Conservation (phyloP, 345 rosid genomes). For the Raphanus raphanistrum region DNA sequence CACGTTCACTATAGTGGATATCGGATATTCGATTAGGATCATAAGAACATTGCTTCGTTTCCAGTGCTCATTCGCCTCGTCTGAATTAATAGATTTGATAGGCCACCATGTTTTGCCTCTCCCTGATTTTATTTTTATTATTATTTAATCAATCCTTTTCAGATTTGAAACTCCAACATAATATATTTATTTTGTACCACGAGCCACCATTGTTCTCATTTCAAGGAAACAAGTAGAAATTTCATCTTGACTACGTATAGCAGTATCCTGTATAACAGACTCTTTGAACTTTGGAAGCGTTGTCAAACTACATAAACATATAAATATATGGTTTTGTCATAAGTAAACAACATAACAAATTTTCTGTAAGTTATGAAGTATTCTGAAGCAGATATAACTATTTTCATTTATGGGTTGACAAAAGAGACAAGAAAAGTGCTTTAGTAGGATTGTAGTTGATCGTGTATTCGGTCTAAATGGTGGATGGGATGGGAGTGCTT, state of each 20-base stretch:
- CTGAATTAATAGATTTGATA: slow-evolving; percentile 30
- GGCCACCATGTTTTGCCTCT: slow-evolving; percentile 33
- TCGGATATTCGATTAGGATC: slow-evolving; percentile 27
- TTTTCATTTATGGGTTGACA: slow-evolving; percentile 22
- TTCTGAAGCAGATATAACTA: no score
- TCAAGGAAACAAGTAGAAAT: not conserved
- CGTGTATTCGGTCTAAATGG: slow-evolving; percentile 2
- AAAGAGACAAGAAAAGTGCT: slow-evolving; percentile 25
- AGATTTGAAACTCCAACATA: not conserved
- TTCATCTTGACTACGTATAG: not conserved
- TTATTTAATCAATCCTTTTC: not conserved
- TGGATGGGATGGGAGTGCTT: slow-evolving; percentile 26
- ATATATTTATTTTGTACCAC: not conserved
- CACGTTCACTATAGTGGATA: slow-evolving; percentile 7
- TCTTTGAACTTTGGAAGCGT: not conserved
- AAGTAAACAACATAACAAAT: no score
- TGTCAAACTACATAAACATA: not conserved
- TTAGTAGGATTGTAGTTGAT: slow-evolving; percentile 19
- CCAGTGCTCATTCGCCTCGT: slow-evolving; percentile 21
- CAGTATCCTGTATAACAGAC: no score
- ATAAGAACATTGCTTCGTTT: slow-evolving; percentile 14
- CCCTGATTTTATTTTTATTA: not conserved
- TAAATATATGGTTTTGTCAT: not conserved
- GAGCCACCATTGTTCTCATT: not conserved
- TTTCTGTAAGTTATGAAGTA: no score